phyloP scores from a whole-genome alignment of 2,329 filamentous ascomycete genomes.

The Cyphellophora europaea region DNA sequence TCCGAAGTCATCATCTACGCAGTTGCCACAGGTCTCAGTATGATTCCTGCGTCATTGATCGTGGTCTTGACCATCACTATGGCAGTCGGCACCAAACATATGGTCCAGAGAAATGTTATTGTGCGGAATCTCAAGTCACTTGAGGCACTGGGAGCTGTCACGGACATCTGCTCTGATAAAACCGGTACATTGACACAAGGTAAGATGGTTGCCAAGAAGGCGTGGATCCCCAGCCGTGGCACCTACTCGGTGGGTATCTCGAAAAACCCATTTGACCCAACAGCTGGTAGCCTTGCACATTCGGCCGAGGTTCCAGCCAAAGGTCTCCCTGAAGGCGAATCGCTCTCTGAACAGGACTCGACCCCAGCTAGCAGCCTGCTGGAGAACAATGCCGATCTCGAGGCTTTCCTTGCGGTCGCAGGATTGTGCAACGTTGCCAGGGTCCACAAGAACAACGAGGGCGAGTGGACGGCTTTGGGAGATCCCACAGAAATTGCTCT shows the following conservation, averaged over 20 bases:
- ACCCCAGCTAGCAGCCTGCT: conserved; percentile 23
- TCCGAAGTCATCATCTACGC: conserved; percentile 58
- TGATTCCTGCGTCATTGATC: conserved; percentile 52
- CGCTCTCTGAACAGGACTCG: conserved; percentile 22
- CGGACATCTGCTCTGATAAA: conserved; percentile 40
- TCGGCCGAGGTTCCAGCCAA: conserved; percentile 23
- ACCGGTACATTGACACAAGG: conserved; percentile 49
- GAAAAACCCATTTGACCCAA: conserved; percentile 48
- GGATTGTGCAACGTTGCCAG: conserved; percentile 58
- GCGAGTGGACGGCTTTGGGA: conserved; percentile 53
- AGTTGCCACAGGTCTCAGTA: conserved; percentile 49
- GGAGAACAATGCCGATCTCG: conserved; percentile 38
- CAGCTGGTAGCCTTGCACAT: conserved; percentile 38
- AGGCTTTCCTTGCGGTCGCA: conserved; percentile 52
- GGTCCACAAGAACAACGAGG: conserved; percentile 45
- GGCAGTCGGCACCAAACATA: conserved; percentile 44
- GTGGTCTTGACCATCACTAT: conserved; percentile 56
- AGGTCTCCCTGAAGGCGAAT: conserved; percentile 21
- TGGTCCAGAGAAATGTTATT: conserved; percentile 42
- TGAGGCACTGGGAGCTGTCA: conserved; percentile 49
- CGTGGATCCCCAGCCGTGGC: conserved; percentile 49
- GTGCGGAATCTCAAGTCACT: conserved; percentile 42
- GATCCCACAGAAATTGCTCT: conserved; percentile 67
- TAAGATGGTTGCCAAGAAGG: conserved; percentile 54
- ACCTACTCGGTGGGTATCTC: conserved; percentile 50